A percentile compares a stretch with the other conserved stretches of the same genome.
phyloP scores from a whole-genome alignment of 139 green algal genomes.

The Cymbomonas tetramitiformis region DNA sequence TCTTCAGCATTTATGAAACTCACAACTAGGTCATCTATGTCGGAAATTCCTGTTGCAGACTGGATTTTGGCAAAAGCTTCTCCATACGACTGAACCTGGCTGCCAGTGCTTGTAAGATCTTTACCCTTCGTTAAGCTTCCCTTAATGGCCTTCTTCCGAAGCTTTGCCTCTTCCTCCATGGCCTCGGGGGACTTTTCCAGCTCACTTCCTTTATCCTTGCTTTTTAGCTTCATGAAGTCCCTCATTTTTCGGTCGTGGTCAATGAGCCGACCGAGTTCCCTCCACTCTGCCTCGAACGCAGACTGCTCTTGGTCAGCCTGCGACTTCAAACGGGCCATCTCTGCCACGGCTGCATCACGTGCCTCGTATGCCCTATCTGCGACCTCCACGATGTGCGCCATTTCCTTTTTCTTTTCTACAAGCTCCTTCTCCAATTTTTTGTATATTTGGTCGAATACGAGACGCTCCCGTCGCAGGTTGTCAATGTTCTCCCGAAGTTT shows the following conservation, averaged over 20 bases:
- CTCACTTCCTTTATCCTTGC: not conserved
- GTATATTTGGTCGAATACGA: conserved; percentile 72
- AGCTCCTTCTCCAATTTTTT: conserved; percentile 59
- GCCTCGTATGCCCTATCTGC: conserved; percentile 40
- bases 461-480: conserved; percentile 56
- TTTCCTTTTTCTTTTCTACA: conserved; percentile 51
- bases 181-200: not conserved
- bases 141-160: conserved; percentile 22
- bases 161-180: conserved; percentile 21
- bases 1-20: conserved; percentile 52
- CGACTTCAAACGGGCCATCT: conserved; percentile 53
- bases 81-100: conserved; percentile 54
- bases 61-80: conserved; percentile 66
- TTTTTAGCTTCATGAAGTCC: conserved; percentile 18
- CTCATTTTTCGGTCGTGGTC: conserved; percentile 46
- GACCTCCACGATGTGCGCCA: conserved; percentile 55
- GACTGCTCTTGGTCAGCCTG: conserved; percentile 64
- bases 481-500: conserved; percentile 61
- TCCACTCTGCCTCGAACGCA: conserved; percentile 72
- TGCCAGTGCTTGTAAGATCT: conserved; percentile 40
- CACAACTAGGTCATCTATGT: conserved; percentile 58
- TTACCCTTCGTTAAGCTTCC: conserved; percentile 29
- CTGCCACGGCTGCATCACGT: conserved; percentile 43
- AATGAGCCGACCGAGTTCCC: conserved; percentile 63
- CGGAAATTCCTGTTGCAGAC: conserved; percentile 37